These are phyloP conservation scores for Dryas drummondii DNA, from an alignment of 306 rosid species.

Conservation along the genomic window DNA sequence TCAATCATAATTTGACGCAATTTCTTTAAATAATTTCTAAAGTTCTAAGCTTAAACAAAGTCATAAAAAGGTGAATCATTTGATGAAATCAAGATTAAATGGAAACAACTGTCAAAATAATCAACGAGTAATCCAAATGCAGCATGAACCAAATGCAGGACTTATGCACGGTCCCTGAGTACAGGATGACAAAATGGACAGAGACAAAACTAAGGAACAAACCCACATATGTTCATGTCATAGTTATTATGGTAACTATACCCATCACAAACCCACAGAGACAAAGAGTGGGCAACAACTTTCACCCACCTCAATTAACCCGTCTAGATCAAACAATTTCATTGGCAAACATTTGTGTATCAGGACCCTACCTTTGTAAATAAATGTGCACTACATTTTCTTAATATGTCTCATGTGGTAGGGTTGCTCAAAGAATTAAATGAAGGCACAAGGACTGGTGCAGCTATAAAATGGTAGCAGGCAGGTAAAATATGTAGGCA, in stretches of 20 bases:
- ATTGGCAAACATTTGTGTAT: background rate
- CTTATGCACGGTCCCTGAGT: no score
- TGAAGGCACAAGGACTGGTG: background rate
- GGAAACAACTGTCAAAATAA: background rate
- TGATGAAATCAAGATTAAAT: background rate
- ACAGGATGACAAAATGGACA: no score
- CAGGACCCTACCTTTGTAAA: background rate
- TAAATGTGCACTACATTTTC: background rate
- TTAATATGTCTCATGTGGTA: background rate
- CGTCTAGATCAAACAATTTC: background rate
- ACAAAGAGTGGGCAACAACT: background rate
- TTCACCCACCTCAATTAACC: background rate
- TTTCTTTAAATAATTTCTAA: background rate
- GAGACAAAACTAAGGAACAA: background rate
- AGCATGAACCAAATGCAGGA: no score
- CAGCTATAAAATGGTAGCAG: background rate
- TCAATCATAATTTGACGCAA: conserved; percentile 10
- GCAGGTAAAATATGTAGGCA: background rate
- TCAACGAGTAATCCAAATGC: background rate
- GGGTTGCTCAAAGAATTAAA: background rate
- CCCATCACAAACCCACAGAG: background rate
- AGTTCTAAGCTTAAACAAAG: background rate
- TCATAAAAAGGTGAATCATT: background rate
- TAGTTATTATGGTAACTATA: background rate
- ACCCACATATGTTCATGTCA: background rate